Evolutionary conservation across 345 rosid genomes (phyloP).

Genomic region (Brassica incana): DNA sequence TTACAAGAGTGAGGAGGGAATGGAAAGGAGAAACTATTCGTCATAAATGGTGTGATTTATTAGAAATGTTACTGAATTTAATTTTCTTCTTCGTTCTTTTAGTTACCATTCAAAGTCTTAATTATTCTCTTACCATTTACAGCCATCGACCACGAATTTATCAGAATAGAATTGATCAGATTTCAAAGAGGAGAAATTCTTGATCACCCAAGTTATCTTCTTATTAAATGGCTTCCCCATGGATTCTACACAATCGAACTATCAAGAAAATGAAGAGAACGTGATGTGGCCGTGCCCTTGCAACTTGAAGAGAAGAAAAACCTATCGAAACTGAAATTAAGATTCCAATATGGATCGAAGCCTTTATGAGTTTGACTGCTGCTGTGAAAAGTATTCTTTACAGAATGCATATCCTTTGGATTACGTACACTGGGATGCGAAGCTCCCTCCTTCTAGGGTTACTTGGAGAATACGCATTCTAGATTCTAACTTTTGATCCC

Average conservation of each 20-base stretch:
- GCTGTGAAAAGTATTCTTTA: background rate
- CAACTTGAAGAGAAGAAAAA: background rate
- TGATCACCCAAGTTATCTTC: slow-evolving; percentile 21
- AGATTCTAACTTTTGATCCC: background rate
- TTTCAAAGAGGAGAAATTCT: background rate
- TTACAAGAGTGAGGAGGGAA: too few relatives aligned
- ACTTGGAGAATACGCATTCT: background rate
- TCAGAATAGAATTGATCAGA: background rate
- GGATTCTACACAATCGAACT: background rate
- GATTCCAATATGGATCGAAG: background rate
- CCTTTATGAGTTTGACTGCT: background rate
- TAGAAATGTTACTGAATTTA: too few relatives aligned
- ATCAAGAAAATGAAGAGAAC: background rate
- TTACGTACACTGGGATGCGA: background rate
- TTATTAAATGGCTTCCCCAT: background rate
- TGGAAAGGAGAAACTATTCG: too few relatives aligned
- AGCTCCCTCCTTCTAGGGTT: background rate
- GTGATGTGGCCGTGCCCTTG: background rate
- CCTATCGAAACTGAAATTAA: background rate
- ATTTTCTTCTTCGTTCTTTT: too few relatives aligned
- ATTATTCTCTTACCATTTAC: slow-evolving; percentile 12
- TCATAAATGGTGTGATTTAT: too few relatives aligned
- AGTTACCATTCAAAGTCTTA: too few relatives aligned
- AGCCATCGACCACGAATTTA: background rate
- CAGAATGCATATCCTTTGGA: background rate